Conservation (phyloP, 2,329 filamentous ascomycete species). For the Bipolaris victoriae region DNA sequence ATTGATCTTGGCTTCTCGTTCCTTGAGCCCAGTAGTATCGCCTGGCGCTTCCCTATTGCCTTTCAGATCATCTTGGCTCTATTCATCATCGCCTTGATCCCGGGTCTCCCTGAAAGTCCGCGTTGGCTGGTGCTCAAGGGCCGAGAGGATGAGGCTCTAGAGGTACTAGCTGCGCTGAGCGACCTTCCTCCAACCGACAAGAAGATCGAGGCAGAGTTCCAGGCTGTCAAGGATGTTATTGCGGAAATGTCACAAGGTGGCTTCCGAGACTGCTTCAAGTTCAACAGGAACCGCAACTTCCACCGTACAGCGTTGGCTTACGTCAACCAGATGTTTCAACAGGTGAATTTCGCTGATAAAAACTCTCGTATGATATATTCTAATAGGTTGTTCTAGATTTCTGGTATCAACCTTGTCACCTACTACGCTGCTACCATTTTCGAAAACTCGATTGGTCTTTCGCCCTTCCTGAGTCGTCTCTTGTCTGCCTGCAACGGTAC, state of each 20-base stretch:
- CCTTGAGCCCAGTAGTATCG: slow-evolving; percentile 51
- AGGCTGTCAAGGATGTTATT: slow-evolving; percentile 47
- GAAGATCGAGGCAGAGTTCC: slow-evolving; percentile 46
- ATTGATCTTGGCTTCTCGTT: slow-evolving; percentile 57
- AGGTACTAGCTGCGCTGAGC: slow-evolving; percentile 47
- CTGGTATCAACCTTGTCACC: slow-evolving; percentile 48
- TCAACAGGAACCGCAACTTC: slow-evolving; percentile 55
- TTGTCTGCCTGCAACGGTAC: slow-evolving; percentile 52
- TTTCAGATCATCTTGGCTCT: slow-evolving; percentile 65
- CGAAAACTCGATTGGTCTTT: slow-evolving; percentile 49
- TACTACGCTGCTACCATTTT: slow-evolving; percentile 55
- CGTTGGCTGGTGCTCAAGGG: slow-evolving; percentile 62
- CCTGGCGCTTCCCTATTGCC: slow-evolving; percentile 60
- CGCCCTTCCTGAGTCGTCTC: slow-evolving; percentile 43
- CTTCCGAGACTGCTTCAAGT: slow-evolving; percentile 65
- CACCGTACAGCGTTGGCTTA: slow-evolving; percentile 53
- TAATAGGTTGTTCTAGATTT: slow-evolving; percentile 44
- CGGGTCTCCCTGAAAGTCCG: slow-evolving; percentile 52
- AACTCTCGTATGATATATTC: neutral
- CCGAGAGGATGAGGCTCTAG: slow-evolving; percentile 52
- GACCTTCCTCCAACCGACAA: slow-evolving; percentile 49
- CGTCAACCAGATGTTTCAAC: slow-evolving; percentile 55
- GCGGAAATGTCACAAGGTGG: slow-evolving; percentile 52
- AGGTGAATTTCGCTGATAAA: slow-evolving; percentile 30
- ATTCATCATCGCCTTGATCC: slow-evolving; percentile 57